These are phyloP conservation scores for Botryotinia convoluta DNA, from an alignment of 2,329 filamentous ascomycete species.

Conservation along the genomic window DNA sequence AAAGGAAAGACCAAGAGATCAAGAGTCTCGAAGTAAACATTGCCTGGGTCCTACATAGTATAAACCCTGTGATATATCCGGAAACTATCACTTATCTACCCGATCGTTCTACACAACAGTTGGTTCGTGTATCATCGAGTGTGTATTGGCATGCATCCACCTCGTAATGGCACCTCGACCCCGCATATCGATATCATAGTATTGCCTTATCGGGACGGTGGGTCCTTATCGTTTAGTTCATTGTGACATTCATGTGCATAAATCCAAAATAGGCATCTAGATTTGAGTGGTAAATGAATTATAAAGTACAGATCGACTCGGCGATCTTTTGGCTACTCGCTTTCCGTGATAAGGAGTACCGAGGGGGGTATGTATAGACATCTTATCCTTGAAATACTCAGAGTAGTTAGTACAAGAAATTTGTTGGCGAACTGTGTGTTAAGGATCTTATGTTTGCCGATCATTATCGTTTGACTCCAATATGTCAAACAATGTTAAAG, in stretches of 20 bases:
- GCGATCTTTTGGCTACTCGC: neutral
- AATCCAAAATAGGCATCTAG: slow-evolving; percentile 9
- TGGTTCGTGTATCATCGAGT: slow-evolving; percentile 8
- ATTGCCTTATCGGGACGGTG: slow-evolving; percentile 6
- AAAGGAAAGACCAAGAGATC: neutral
- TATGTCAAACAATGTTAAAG: neutral
- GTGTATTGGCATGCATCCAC: neutral
- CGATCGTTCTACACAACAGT: neutral
- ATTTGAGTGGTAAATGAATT: neutral
- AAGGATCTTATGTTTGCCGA: neutral
- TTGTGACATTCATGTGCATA: neutral
- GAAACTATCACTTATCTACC: neutral
- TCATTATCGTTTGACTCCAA: neutral
- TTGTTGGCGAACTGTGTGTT: neutral
- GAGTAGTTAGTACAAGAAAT: neutral
- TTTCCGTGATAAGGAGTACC: neutral
- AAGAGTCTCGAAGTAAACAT: neutral
- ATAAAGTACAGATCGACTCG: neutral
- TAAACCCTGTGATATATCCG: neutral
- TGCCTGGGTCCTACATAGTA: neutral
- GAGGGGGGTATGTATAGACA: neutral
- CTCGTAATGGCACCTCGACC: neutral
- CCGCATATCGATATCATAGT: neutral
- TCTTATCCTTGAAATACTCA: neutral
- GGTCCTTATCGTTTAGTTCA: neutral